Evolutionary conservation across 2,329 filamentous ascomycete species (phyloP), one percentile per base, ranked within the genome.

Genomic region (Aspergillus calidoustus): DNA sequence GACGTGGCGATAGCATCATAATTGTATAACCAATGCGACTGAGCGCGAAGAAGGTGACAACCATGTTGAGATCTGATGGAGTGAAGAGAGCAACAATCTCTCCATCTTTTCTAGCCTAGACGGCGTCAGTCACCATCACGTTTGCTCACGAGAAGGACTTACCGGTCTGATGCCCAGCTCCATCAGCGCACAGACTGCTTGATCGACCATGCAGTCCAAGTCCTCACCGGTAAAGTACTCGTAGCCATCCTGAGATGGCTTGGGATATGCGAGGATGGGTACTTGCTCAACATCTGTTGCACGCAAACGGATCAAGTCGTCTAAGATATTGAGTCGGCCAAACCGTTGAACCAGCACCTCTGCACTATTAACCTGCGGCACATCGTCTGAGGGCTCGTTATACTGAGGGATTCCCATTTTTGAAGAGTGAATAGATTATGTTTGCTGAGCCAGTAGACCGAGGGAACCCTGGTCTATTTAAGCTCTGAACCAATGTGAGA

Each of bases 21-120:
- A 77, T 72, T 13, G 75, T 78, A 59, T 79, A 81, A 28, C 80
- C 80, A 5, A 82, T 64, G n/a, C 79, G 73, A 59, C 76, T 79
- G 8, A 82, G 69, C 9, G 80, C 80, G 54, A 82, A 81, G 51
- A 81, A 76, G 7, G 76, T 75, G 57, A 81, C 64, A 7, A 80
- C 72, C 70, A 78, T 82, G 15, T 76, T 74, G 4, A 82, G 66
- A 54, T 81, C 76, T 0, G 80, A 81, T 11, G 71, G 67, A 0
- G 77, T 77, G 41, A 81, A 73, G 4, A 82, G 68, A 3, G 78
- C 78, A 5, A 82, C 71, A 3, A 75, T 66, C 5, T 59, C 57
- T 43, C 61, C 54, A 30, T 69, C 60, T 17, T 61, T 53, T 5
- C 59, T 66, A 5, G 65, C 60, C 72, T 74, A 44, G 17, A 1